phyloP scores from a whole-genome alignment of 768 basidiomycete genomes.

The Trametes cubensis region DNA sequence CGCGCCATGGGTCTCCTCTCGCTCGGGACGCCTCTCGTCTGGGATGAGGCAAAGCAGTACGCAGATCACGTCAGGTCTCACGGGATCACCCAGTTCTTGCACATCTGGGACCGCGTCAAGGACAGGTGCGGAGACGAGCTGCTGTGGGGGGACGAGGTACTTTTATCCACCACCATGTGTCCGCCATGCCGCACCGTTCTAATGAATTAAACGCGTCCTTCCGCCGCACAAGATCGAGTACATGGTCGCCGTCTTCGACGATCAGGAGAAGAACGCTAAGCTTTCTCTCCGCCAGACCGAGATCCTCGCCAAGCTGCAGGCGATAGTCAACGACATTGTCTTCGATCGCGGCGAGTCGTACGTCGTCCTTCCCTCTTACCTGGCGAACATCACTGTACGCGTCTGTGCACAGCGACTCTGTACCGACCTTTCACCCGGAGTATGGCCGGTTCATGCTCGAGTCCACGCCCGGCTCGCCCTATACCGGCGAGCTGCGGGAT shows the following conservation, averaged over 20 bases:
- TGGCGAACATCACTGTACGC: constrained; percentile 1
- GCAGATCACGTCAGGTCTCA: constrained; percentile 90
- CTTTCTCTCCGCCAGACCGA: constrained; percentile 95
- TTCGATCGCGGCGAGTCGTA: constrained; percentile 63
- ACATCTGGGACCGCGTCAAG: constrained; percentile 92
- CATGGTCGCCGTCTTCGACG: constrained; percentile 88
- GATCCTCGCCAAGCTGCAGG: constrained; percentile 78
- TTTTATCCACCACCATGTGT: not conserved
- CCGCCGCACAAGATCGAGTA: constrained; percentile 78
- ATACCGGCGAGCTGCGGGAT: constrained; percentile 84
- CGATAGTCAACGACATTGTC: constrained; percentile 67
- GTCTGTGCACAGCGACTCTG: constrained; percentile 51
- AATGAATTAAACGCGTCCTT: constrained; percentile 19
- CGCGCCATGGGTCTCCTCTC: constrained; percentile 84
- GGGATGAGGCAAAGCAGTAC: constrained; percentile 86
- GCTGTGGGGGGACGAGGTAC: constrained; percentile 98
- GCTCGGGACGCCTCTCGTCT: constrained; percentile 89
- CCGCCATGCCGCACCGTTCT: constrained; percentile 11
- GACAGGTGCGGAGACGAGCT: constrained; percentile 88
- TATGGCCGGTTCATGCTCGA: constrained; percentile 99
- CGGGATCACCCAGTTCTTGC: constrained; percentile 93
- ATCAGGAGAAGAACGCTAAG: constrained; percentile 75
- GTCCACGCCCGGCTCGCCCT: constrained; percentile 94
- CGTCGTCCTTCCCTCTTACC: constrained; percentile 30
- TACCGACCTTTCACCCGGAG: constrained; percentile 96